Evolutionary conservation across 345 rosid genomes (phyloP), one percentile per base, ranked within the genome.

Genomic region (Garcia nutans): DNA sequence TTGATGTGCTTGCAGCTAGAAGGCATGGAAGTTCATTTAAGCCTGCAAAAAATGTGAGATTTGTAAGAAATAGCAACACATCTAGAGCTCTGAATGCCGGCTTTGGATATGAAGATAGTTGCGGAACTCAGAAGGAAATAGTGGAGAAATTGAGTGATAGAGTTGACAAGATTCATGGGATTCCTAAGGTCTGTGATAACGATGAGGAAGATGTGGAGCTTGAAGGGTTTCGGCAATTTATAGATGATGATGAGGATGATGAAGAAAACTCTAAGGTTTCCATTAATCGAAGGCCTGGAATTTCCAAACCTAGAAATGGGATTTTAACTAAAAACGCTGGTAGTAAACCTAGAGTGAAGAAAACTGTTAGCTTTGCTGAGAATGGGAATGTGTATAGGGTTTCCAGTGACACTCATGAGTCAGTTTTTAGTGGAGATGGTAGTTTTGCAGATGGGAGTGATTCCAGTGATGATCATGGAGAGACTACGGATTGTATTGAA

Each of bases 131-230:
- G 71, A 75, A 70, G 68, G 86, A 87, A 70, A 59, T 71, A 50
- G 71, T 83, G 23, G 78, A 87, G 78, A 88, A 82, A 58, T 71
- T 84, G 86, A 82, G 86, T 55, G 86, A 76, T 5, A 82, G 87
- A 75, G 74, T 87, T 12, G 88, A 84, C 58, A 87, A 80, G 73
- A 76, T 89, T 44, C 56, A 69, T 65, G 86, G 80, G 68, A 80
- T 85, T 75, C 86, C 89, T 56, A 75, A 83, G 81, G 84, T 70
- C 64, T 71, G 52, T 72, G 87, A 59, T 9, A 80, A 80, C 71
- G 89, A 81, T 64, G 87, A 84, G 68, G 84, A 81, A 62, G 77
- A 80, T 73, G 87, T 75, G 64, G 94, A 89, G 89, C 86, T 89
- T 60, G 89, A 91, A 87, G 90, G 89, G 74, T 87, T 89, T 73